A percentile compares a stretch with the other conserved stretches of the same genome.
phyloP scores from a whole-genome alignment of 805 yeast species.

The Metschnikowia reukaufii region DNA sequence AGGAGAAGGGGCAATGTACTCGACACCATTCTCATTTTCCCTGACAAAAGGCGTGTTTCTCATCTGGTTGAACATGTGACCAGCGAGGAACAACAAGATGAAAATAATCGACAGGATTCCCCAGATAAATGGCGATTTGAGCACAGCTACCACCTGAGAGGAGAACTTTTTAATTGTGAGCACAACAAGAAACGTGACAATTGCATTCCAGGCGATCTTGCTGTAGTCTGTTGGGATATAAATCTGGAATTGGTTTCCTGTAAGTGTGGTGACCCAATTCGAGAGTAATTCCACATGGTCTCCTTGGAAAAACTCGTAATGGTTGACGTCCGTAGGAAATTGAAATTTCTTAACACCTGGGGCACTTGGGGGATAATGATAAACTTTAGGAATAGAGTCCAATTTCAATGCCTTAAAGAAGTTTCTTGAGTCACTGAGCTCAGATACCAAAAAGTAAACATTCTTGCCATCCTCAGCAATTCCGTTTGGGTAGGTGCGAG shows the following conservation, averaged over 20 bases:
- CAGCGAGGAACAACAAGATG: slow-evolving; percentile 73
- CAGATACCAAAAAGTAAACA: slow-evolving; percentile 73
- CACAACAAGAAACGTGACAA: slow-evolving; percentile 32
- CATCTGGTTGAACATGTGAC: slow-evolving; percentile 92
- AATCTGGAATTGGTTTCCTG: slow-evolving; percentile 36
- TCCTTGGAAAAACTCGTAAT: slow-evolving; percentile 49
- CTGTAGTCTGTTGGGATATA: slow-evolving; percentile 46
- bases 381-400: slow-evolving; percentile 77
- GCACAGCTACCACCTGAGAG: slow-evolving; percentile 35
- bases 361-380: slow-evolving; percentile 55
- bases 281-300: slow-evolving; percentile 40
- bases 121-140: slow-evolving; percentile 66
- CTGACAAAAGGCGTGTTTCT: slow-evolving; percentile 55
- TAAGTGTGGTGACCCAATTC: slow-evolving; percentile 35
- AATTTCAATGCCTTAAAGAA: slow-evolving; percentile 55
- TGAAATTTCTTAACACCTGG: slow-evolving; percentile 17
- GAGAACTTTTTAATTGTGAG: slow-evolving; percentile 28
- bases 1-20: slow-evolving; percentile 14
- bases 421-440: slow-evolving; percentile 57
- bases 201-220: slow-evolving; percentile 35
- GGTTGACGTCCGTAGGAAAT: slow-evolving; percentile 26
- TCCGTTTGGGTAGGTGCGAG: slow-evolving; percentile 52
- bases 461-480: slow-evolving; percentile 34
- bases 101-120: slow-evolving; percentile 61
- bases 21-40: slow-evolving; percentile 11